phyloP scores from a whole-genome alignment of 2,329 filamentous ascomycete species.

The Daldinia sp. region DNA sequence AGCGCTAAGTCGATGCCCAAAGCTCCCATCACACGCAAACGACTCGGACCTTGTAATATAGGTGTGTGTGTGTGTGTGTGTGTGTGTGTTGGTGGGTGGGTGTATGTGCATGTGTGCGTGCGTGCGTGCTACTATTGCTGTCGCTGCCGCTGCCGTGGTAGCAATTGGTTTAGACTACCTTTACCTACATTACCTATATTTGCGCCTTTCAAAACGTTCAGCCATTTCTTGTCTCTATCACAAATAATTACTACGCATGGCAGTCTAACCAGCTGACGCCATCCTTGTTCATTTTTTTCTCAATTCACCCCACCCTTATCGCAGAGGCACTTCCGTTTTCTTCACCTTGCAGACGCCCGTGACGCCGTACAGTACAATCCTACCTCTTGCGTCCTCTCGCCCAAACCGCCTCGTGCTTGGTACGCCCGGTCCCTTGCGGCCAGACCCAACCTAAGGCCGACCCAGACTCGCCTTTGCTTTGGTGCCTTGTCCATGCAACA shows the following conservation, averaged over 20 bases:
- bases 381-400: conserved; percentile 17
- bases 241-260: conserved; percentile 32
- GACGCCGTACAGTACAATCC: conserved; percentile 33
- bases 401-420: conserved; percentile 20
- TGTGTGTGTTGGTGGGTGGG: too few species aligned
- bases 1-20: conserved; percentile 39
- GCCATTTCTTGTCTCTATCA: conserved; percentile 15
- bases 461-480: conserved; percentile 37
- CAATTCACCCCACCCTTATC: conserved; percentile 32
- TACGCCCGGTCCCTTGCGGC: conserved; percentile 31
- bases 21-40: conserved; percentile 19
- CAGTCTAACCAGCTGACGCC: conserved; percentile 29
- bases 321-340: conserved; percentile 46
- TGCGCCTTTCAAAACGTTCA: neutral
- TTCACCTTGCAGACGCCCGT: conserved; percentile 49
- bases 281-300: conserved; percentile 22
- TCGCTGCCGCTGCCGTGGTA: neutral
- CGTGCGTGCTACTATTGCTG: neutral
- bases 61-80: neutral
- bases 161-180: neutral
- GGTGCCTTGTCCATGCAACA: conserved; percentile 38
- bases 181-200: neutral
- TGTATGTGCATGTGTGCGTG: too few species aligned
- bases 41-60: neutral
- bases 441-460: conserved; percentile 34